A percentile compares a stretch with the other conserved stretches of the same genome.
Evolutionary conservation across 2,329 filamentous ascomycete genomes (phyloP).

Genomic region (Tolypocladium nubicola): DNA sequence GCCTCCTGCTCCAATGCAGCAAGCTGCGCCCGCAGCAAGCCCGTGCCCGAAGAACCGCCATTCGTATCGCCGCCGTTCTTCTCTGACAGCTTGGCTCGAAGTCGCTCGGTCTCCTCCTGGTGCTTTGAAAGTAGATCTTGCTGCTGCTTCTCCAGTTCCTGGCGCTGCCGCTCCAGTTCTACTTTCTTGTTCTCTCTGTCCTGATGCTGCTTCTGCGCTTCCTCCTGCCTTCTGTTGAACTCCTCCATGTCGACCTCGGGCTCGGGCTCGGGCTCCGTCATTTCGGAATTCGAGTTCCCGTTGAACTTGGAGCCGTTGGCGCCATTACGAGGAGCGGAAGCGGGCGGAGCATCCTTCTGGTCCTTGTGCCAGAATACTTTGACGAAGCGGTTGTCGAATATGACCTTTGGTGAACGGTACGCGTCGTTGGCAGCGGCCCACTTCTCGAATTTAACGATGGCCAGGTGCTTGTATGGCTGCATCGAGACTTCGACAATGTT

Average conservation of each 20-base stretch:
- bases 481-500: slow-evolving; percentile 52
- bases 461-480: slow-evolving; percentile 55
- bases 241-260: slow-evolving; percentile 59
- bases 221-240: slow-evolving; percentile 56
- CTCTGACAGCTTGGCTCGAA: slow-evolving; percentile 42
- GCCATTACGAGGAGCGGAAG: slow-evolving; percentile 13
- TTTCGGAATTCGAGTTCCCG: slow-evolving; percentile 8
- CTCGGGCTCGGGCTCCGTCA: slow-evolving; percentile 18
- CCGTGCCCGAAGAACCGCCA: slow-evolving; percentile 38
- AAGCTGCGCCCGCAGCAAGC: slow-evolving; percentile 58
- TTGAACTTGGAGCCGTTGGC: slow-evolving; percentile 12
- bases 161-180: slow-evolving; percentile 50
- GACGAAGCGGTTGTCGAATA: slow-evolving; percentile 79
- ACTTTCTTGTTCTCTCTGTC: slow-evolving; percentile 52
- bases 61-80: slow-evolving; percentile 17
- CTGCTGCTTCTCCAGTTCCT: slow-evolving; percentile 55
- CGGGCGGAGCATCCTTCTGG: slow-evolving; percentile 24
- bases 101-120: slow-evolving; percentile 53
- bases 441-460: slow-evolving; percentile 57
- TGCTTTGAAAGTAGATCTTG: slow-evolving; percentile 52
- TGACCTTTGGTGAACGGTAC: slow-evolving; percentile 65
- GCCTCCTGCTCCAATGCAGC: slow-evolving; percentile 67
- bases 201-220: slow-evolving; percentile 59
- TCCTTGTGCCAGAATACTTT: slow-evolving; percentile 71
- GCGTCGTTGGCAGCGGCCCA: slow-evolving; percentile 59